A percentile compares a stretch with the other conserved stretches of the same genome.
Evolutionary conservation across 1,284 basidiomycete species (phyloP).

Genomic region (Dichomitus squalens): DNA sequence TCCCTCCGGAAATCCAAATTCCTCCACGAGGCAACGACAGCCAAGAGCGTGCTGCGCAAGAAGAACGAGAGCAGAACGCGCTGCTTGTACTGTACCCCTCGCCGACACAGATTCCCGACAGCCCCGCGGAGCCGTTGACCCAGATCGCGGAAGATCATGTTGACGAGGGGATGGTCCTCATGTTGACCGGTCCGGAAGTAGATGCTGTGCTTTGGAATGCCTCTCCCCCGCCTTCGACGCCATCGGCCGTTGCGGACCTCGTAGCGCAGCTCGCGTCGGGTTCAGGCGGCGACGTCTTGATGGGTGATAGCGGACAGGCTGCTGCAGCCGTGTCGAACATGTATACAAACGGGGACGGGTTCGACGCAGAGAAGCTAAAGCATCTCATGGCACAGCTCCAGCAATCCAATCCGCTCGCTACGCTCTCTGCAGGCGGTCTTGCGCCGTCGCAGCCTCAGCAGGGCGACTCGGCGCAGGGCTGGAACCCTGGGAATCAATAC

Average conservation of each 20-base stretch:
- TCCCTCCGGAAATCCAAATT: slow-evolving; percentile 56
- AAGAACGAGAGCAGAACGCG: slow-evolving; percentile 75
- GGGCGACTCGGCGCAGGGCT: slow-evolving; percentile 27
- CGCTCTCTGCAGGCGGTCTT: slow-evolving; percentile 8
- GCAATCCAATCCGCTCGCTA: slow-evolving; percentile 26
- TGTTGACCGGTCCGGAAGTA: slow-evolving; percentile 70
- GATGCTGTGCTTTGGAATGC: slow-evolving; percentile 66
- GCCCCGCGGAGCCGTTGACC: slow-evolving; percentile 67
- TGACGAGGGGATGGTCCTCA: slow-evolving; percentile 59
- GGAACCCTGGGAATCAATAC: slow-evolving; percentile 30
- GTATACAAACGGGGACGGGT: slow-evolving; percentile 31
- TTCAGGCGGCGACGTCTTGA: slow-evolving; percentile 18
- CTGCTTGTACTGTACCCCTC: slow-evolving; percentile 74
- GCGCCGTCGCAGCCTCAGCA: slow-evolving; percentile 16
- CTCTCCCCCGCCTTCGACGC: slow-evolving; percentile 41
- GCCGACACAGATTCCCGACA: slow-evolving; percentile 68
- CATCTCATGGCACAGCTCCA: slow-evolving; percentile 56
- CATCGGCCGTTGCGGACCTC: slow-evolving; percentile 62
- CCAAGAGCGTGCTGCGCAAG: slow-evolving; percentile 66
- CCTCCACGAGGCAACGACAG: slow-evolving; percentile 63
- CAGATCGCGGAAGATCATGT: slow-evolving; percentile 68
- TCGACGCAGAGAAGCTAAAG: slow-evolving; percentile 64
- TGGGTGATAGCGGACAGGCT: slow-evolving; percentile 23
- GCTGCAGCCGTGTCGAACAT: slow-evolving; percentile 19
- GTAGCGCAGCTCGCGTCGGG: slow-evolving; percentile 61